Conservation (phyloP, 495 filamentous ascomycete genomes). For the Hypomontagnella monticulosa region DNA sequence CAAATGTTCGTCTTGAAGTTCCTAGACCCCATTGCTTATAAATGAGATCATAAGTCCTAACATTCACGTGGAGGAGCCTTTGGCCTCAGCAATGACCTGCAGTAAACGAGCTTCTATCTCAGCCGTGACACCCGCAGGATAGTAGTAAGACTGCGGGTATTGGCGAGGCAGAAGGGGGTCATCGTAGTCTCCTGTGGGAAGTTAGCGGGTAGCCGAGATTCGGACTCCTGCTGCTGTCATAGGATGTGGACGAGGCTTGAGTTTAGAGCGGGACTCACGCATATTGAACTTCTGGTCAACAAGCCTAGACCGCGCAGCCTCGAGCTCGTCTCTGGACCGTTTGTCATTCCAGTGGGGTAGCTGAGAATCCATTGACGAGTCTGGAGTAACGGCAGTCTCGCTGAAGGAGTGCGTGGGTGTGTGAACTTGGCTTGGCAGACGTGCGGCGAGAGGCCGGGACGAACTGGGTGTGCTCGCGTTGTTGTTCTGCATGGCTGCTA, state of each 20-base stretch:
- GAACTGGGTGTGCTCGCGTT: conserved; percentile 28
- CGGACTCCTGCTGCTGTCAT: neutral
- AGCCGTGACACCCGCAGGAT: conserved; percentile 46
- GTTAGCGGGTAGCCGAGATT: neutral
- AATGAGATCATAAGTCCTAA: neutral
- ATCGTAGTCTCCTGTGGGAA: conserved; percentile 47
- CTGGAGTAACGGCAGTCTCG: conserved; percentile 30
- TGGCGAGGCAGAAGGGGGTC: conserved; percentile 53
- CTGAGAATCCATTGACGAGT: conserved; percentile 10
- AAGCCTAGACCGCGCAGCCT: conserved; percentile 45
- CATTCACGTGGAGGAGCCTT: conserved; percentile 28
- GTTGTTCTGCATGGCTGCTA: conserved; percentile 37
- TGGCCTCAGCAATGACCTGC: conserved; percentile 46
- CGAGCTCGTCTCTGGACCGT: conserved; percentile 69
- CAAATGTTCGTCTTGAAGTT: too few relatives aligned
- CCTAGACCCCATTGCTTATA: too few relatives aligned
- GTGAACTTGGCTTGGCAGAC: conserved; percentile 33
- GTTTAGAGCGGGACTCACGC: conserved; percentile 41
- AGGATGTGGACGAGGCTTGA: neutral
- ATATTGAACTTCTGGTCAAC: conserved; percentile 53
- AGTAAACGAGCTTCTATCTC: conserved; percentile 48
- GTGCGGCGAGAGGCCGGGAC: conserved; percentile 45
- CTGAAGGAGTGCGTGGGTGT: conserved; percentile 42
- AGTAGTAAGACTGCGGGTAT: conserved; percentile 41
- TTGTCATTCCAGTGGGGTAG: conserved; percentile 58